These are phyloP conservation scores for Boletus sp. DNA, from an alignment of 768 basidiomycete genomes.

Conservation along the genomic window DNA sequence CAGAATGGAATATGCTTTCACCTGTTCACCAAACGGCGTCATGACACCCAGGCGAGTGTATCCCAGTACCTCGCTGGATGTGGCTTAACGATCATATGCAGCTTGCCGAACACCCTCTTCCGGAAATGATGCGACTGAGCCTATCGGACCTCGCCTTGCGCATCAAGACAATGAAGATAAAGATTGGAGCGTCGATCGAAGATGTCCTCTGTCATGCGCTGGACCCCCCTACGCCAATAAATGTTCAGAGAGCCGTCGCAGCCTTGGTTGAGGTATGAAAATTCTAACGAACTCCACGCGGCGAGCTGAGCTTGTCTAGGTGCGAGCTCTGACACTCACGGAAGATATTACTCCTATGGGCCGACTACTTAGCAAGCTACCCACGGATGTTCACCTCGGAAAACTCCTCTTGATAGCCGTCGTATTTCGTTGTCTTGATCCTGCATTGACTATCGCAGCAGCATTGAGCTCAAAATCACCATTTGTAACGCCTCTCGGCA, in stretches of 20 bases:
- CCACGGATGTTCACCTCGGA: constrained; percentile 93
- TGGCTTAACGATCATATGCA: constrained; percentile 28
- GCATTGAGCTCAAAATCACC: constrained; percentile 91
- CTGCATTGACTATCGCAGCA: constrained; percentile 95
- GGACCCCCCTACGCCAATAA: constrained; percentile 83
- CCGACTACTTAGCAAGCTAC: constrained; percentile 82
- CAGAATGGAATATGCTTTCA: constrained; percentile 91
- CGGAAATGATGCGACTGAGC: constrained; percentile 94
- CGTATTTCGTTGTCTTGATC: constrained; percentile 87
- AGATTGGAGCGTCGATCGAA: constrained; percentile 81
- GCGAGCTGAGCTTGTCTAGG: constrained; percentile 40
- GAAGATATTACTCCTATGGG: constrained; percentile 98
- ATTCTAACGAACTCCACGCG: not conserved
- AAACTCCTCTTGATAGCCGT: constrained; percentile 88
- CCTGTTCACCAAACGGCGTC: constrained; percentile 84
- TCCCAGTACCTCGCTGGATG: not conserved
- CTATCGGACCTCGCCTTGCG: constrained; percentile 87
- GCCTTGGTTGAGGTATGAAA: constrained; percentile 79
- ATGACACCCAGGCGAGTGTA: constrained; percentile 67
- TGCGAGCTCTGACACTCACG: constrained; percentile 75
- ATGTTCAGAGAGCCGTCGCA: constrained; percentile 87
- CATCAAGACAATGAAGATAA: constrained; percentile 92
- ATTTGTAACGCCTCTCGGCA: constrained; percentile 85
- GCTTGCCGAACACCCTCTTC: constrained; percentile 88
- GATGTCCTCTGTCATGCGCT: constrained; percentile 84